These are phyloP conservation scores for Aspergillus luchuensis DNA, from an alignment of 2,329 filamentous ascomycete species.

Conservation along the genomic window DNA sequence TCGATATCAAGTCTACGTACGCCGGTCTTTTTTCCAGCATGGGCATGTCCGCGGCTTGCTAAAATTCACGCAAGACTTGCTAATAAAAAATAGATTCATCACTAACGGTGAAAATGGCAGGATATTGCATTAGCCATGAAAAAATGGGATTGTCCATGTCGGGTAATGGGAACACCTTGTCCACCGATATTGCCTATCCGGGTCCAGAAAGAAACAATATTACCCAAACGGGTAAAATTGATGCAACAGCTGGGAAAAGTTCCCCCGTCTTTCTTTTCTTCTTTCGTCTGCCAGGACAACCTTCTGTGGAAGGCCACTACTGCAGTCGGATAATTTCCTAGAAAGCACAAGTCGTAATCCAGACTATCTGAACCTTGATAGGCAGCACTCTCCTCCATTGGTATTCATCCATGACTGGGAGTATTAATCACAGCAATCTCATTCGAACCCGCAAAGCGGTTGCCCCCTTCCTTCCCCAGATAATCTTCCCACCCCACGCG, in stretches of 20 bases:
- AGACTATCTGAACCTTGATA: not conserved
- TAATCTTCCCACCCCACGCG: slow-evolving; percentile 23
- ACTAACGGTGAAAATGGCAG: not conserved
- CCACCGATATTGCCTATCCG: too few species aligned
- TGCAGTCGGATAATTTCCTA: slow-evolving; percentile 1
- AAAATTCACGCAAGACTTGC: not conserved
- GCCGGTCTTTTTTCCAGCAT: not conserved
- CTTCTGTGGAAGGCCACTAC: not conserved
- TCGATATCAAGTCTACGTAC: slow-evolving; percentile 4
- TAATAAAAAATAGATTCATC: not conserved
- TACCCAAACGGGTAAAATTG: slow-evolving; percentile 4
- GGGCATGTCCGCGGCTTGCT: not conserved
- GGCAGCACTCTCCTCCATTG: not conserved
- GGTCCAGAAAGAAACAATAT: not conserved
- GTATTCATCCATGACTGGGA: slow-evolving; percentile 3
- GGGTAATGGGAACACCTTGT: not conserved
- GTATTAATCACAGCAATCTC: slow-evolving; percentile 15
- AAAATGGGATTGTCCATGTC: not conserved
- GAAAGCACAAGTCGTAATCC: not conserved
- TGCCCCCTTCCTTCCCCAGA: slow-evolving; percentile 25
- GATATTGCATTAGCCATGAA: not conserved
- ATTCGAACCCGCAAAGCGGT: slow-evolving; percentile 11
- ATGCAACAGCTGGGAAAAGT: not conserved
- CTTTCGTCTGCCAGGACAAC: not conserved
- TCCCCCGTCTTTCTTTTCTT: not conserved